phyloP scores from a whole-genome alignment of 352 stramenopile genomes.

The Phytopythium aichiense region DNA sequence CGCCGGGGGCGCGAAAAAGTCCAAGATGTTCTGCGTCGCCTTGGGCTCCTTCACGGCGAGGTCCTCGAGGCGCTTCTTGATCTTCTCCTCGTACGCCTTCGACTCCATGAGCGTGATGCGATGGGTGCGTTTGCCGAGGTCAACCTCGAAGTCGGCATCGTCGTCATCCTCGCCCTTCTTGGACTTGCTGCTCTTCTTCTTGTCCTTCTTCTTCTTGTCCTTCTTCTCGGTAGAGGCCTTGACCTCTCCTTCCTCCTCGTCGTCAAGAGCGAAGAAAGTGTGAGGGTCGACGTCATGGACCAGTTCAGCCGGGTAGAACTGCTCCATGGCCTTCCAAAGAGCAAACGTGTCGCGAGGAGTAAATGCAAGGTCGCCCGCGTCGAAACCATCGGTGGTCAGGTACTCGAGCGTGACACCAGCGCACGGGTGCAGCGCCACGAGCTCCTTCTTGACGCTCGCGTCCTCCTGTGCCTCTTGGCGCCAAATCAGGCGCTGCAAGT shows the following conservation, averaged over 20 bases:
- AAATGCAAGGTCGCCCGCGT: conserved; percentile 87
- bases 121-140: conserved; percentile 75
- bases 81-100: conserved; percentile 96
- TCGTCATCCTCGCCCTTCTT: conserved; percentile 67
- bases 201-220: conserved; percentile 51
- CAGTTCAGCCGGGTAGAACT: conserved; percentile 62
- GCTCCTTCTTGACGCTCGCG: conserved; percentile 46
- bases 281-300: conserved; percentile 93
- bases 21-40: conserved; percentile 77
- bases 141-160: conserved; percentile 49
- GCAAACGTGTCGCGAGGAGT: conserved; percentile 96
- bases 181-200: conserved; percentile 68
- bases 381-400: conserved; percentile 77
- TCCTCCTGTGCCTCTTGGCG: conserved; percentile 51
- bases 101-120: conserved; percentile 97
- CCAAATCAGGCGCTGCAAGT: conserved; percentile 96
- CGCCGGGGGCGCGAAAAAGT: conserved; percentile 70
- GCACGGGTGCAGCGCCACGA: conserved; percentile 79
- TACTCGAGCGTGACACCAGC: conserved; percentile 84
- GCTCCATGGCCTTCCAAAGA: conserved; percentile 90
- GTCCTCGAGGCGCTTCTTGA: conserved; percentile 91
- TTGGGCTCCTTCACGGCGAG: conserved; percentile 89
- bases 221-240: conserved; percentile 36
- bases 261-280: conserved; percentile 89
- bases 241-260: conserved; percentile 36